Evolutionary conservation across 139 green algal genomes (phyloP).

Genomic region (Picochlorum sp.): DNA sequence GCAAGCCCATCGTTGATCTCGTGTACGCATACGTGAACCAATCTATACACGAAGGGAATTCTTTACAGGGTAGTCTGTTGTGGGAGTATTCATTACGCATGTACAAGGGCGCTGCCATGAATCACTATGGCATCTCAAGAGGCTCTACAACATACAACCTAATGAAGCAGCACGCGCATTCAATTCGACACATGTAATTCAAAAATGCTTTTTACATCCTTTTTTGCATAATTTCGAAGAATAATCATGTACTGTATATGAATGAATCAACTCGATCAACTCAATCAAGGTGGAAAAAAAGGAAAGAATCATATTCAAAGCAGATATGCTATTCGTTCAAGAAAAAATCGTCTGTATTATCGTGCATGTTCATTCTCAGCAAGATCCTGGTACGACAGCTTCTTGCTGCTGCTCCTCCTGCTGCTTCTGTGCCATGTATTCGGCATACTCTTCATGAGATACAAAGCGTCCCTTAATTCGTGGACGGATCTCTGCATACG

Average conservation of each 20-base stretch:
- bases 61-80: background rate
- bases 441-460: slow-evolving; percentile 27
- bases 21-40: background rate
- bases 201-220: no score
- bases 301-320: slow-evolving; percentile 4
- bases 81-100: background rate
- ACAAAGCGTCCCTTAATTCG: slow-evolving; percentile 38
- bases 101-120: background rate
- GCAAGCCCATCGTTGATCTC: background rate
- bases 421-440: slow-evolving; percentile 7
- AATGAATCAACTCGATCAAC: background rate
- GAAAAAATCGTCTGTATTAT: slow-evolving; percentile 8
- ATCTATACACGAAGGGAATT: background rate
- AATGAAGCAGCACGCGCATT: no score
- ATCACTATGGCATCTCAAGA: slow-evolving; percentile 8
- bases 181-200: no score
- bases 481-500: slow-evolving; percentile 30
- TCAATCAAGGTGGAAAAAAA: no score
- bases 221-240: no score
- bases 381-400: background rate
- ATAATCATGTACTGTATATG: background rate
- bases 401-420: background rate
- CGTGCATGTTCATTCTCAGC: slow-evolving; percentile 1
- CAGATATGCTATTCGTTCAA: background rate
- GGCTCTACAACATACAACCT: background rate